These are phyloP conservation scores for Thuidium tamariscinum DNA, from an alignment of 225 moss, liverwort and hornwort genomes.

Conservation along the genomic window DNA sequence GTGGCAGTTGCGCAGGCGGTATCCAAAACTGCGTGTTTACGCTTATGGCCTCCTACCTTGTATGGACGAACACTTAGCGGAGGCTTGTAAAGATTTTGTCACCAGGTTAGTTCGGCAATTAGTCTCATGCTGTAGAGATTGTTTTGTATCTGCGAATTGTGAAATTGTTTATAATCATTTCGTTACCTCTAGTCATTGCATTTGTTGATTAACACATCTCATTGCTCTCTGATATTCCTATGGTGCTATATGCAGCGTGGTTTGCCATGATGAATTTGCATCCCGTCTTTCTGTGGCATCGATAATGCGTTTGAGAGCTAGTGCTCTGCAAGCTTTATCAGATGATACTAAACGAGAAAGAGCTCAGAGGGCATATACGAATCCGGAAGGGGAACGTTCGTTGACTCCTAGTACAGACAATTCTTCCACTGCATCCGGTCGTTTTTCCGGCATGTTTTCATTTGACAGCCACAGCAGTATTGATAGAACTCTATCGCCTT, in stretches of 20 bases:
- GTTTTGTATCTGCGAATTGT: neutral
- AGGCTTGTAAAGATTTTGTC: slow-evolving; percentile 60
- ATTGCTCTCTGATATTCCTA: neutral
- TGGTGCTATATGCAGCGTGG: slow-evolving; percentile 43
- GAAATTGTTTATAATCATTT: neutral
- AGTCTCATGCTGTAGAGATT: neutral
- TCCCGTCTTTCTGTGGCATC: slow-evolving; percentile 83
- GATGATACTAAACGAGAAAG: slow-evolving; percentile 25
- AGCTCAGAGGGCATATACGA: neutral
- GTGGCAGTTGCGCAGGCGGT: slow-evolving; percentile 62
- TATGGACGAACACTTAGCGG: slow-evolving; percentile 57
- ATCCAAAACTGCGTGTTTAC: slow-evolving; percentile 72
- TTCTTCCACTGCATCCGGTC: neutral
- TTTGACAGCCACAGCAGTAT: neutral
- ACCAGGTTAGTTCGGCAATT: slow-evolving; percentile 49
- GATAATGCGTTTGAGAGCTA: slow-evolving; percentile 60
- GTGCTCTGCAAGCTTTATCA: slow-evolving; percentile 49
- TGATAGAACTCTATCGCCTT: neutral
- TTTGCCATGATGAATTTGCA: slow-evolving; percentile 91
- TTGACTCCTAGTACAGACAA: neutral
- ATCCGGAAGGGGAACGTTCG: neutral
- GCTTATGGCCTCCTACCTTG: slow-evolving; percentile 83
- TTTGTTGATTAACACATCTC: neutral
- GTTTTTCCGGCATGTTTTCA: neutral
- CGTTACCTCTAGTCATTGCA: neutral